Percentiles rank a stretch among this genome's conserved stretches.
phyloP scores from a whole-genome alignment of 164 flowering plant species.

The Piper longum region DNA sequence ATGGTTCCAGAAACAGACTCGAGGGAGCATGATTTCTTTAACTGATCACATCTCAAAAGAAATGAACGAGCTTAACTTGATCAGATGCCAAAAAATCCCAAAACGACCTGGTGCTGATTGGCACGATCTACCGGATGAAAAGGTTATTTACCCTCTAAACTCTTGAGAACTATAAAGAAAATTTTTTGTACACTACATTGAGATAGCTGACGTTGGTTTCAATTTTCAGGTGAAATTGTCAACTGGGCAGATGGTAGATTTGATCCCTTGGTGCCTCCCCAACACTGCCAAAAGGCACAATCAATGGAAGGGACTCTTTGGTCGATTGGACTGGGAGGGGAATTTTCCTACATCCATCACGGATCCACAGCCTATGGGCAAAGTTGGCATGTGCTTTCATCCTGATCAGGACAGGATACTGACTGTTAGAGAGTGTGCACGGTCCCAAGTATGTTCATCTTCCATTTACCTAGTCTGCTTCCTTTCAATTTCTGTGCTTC shows the following conservation, averaged over 20 bases:
- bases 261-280: constrained; percentile 93
- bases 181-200: neutral
- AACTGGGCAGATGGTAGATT: constrained; percentile 65
- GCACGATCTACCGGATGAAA: constrained; percentile 83
- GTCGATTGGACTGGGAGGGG: constrained; percentile 96
- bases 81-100: constrained; percentile 70
- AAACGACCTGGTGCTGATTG: constrained; percentile 92
- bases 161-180: neutral
- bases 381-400: constrained; percentile 94
- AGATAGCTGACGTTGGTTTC: neutral
- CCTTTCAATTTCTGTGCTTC: neutral
- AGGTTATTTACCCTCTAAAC: constrained; percentile 26
- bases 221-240: constrained; percentile 51
- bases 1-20: constrained; percentile 84
- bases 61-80: constrained; percentile 79
- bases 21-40: constrained; percentile 37
- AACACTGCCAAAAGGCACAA: constrained; percentile 86
- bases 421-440: constrained; percentile 91
- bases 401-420: constrained; percentile 89
- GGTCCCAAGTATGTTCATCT: constrained; percentile 61
- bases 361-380: constrained; percentile 97
- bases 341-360: constrained; percentile 90
- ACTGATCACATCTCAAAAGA: constrained; percentile 86
- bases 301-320: constrained; percentile 91
- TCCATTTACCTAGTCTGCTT: neutral